Evolutionary conservation across 805 yeast genomes (phyloP), one percentile per base, ranked within the genome.

Genomic region (Monosporozyma solicola): DNA sequence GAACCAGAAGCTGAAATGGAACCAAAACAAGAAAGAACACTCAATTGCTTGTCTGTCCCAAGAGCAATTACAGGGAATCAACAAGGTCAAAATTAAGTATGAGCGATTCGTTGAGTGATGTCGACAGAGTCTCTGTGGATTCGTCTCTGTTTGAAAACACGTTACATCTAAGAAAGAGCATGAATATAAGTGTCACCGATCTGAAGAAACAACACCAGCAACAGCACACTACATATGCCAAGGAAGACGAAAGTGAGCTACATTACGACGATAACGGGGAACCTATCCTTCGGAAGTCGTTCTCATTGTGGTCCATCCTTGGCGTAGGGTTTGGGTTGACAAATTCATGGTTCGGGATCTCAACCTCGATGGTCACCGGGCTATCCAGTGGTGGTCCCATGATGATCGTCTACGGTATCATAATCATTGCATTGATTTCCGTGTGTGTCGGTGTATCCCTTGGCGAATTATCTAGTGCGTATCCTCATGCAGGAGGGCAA

Each of bases 401-500:
- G 75, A 69, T 78, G 72, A 74, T 80, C 50, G 75, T 80, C 3
- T 80, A 80, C 56, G 85, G 85, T 59, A 78, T 80, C 49, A 62
- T 80, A 4, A 77, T 81, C 51, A 71, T 80, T 48, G 80, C 84
- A 1, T 55, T 65, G 27, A 64, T 80, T 7, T 78, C 84, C 0
- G 60, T 72, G 32, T 74, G 78, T 59, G 67, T 80, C 48, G 85
- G 80, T 27, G 70, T 74, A 6, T 74, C 83, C 0, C 66, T 80
- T 49, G 76, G 82, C 45, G 85, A 80, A 61, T 62, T 80, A 55
- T 74, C 81, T 2, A 74, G 80, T 45, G 81, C 83, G 2, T 76
- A 74, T 64, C 84, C 84, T 3, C 77, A 77, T 56, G 82, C 84
- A n/a, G 85, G 84, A 49, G 85, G 84, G 22, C 85, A 80, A 59